A percentile compares a stretch with the other conserved stretches of the same genome.
These are phyloP conservation scores for Calycina herbarum DNA, from an alignment of 2,329 filamentous ascomycete genomes.

Conservation along the genomic window DNA sequence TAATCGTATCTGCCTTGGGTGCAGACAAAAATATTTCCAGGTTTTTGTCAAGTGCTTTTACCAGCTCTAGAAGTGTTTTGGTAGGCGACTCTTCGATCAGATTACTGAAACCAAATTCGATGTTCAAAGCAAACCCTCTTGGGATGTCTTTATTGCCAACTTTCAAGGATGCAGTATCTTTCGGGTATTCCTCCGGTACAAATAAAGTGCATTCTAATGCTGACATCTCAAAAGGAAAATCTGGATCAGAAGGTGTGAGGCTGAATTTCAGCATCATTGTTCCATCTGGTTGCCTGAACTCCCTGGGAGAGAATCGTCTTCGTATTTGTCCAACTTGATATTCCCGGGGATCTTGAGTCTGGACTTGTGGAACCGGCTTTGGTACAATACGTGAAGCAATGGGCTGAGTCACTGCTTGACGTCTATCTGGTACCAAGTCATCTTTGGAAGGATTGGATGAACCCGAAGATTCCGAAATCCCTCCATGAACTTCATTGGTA, in stretches of 20 bases:
- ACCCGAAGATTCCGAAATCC: conserved; percentile 12
- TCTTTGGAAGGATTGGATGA: conserved; percentile 11
- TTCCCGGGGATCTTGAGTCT: conserved; percentile 65
- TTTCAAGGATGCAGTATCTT: conserved; percentile 55
- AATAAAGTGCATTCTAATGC: conserved; percentile 66
- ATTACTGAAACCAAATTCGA: conserved; percentile 71
- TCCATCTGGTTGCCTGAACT: conserved; percentile 36
- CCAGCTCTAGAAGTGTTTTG: conserved; percentile 62
- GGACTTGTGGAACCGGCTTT: conserved; percentile 65
- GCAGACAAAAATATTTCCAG: conserved; percentile 69
- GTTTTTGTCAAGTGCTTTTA: conserved; percentile 71
- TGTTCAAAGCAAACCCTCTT: conserved; percentile 71
- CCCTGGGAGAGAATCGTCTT: conserved; percentile 59
- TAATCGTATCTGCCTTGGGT: conserved; percentile 71
- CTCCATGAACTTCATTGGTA: conserved; percentile 33
- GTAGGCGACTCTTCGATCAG: conserved; percentile 57
- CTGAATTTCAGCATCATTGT: conserved; percentile 60
- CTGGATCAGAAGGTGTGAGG: conserved; percentile 73
- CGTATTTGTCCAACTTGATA: conserved; percentile 76
- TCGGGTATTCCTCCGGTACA: conserved; percentile 65
- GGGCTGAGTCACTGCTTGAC: conserved; percentile 37
- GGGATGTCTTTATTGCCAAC: conserved; percentile 71
- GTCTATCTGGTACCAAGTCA: conserved; percentile 34
- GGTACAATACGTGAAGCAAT: conserved; percentile 52
- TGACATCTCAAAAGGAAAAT: conserved; percentile 78